A percentile compares a stretch with the other conserved stretches of the same genome.
These are phyloP conservation scores for Hypoxylon subgilvum DNA, from an alignment of 495 filamentous ascomycete species.

Conservation along the genomic window DNA sequence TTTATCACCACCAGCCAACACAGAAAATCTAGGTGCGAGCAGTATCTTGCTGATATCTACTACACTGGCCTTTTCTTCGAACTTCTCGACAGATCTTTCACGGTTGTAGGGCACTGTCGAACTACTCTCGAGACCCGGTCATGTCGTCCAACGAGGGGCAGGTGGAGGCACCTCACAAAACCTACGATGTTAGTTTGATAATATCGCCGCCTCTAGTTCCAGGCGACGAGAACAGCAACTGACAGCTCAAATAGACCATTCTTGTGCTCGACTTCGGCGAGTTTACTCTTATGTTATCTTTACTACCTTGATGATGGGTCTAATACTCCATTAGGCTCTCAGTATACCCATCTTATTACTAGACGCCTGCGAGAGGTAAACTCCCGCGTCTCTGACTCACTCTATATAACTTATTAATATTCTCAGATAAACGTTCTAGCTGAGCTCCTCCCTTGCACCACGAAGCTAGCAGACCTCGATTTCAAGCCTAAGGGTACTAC, in stretches of 20 bases:
- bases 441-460: conserved; percentile 63
- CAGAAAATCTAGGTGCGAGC: background rate
- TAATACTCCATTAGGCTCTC: too few relatives aligned
- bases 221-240: too few relatives aligned
- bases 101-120: background rate
- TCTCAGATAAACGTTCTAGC: background rate
- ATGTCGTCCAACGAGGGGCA: conserved; percentile 20
- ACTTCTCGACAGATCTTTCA: background rate
- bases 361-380: conserved; percentile 78
- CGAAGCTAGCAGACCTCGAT: conserved; percentile 75
- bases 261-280: conserved; percentile 71
- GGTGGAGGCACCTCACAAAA: conserved; percentile 57
- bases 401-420: too few relatives aligned
- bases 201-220: too few relatives aligned
- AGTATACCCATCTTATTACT: conserved; percentile 77
- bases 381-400: too few relatives aligned
- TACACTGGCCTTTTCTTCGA: background rate
- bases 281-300: too few relatives aligned
- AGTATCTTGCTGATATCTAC: background rate
- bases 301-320: too few relatives aligned
- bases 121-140: background rate
- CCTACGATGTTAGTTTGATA: conserved; percentile 54
- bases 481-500: conserved; percentile 81
- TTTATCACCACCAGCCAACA: background rate
- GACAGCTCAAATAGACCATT: conserved; percentile 51